These are phyloP conservation scores for Chaetomium globosum DNA, from an alignment of 2,329 filamentous ascomycete species.

Conservation along the genomic window DNA sequence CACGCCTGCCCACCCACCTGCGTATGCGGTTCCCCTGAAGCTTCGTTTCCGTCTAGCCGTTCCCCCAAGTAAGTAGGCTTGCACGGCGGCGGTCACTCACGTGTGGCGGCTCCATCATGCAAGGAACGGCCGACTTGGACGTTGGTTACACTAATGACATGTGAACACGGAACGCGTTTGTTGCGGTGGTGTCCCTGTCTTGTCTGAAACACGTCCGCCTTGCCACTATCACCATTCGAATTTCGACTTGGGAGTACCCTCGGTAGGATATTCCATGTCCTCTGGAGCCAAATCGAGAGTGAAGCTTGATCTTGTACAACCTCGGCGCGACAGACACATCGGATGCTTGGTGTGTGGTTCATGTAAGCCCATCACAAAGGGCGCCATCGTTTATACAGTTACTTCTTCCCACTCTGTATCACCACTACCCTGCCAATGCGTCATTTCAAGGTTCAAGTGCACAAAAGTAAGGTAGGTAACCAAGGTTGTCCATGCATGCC, in stretches of 20 bases:
- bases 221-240: conserved; percentile 1
- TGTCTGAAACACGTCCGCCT: conserved; percentile 5
- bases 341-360: background rate
- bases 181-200: conserved; percentile 3
- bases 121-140: background rate
- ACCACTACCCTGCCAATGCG: background rate
- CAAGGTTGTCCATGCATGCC: background rate
- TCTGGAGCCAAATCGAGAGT: background rate
- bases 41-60: background rate
- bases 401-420: background rate
- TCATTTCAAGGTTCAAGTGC: no score
- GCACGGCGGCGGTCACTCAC: background rate
- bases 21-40: conserved; percentile 9
- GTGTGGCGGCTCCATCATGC: background rate
- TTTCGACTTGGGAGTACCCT: background rate
- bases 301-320: background rate
- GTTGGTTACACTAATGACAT: conserved; percentile 2
- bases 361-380: background rate
- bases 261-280: background rate
- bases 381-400: background rate
- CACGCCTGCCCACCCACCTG: background rate
- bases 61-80: background rate
- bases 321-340: background rate
- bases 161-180: background rate
- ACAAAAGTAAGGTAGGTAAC: background rate